Conservation (phyloP, 352 stramenopile genomes). For the Achlya hypogyna region DNA sequence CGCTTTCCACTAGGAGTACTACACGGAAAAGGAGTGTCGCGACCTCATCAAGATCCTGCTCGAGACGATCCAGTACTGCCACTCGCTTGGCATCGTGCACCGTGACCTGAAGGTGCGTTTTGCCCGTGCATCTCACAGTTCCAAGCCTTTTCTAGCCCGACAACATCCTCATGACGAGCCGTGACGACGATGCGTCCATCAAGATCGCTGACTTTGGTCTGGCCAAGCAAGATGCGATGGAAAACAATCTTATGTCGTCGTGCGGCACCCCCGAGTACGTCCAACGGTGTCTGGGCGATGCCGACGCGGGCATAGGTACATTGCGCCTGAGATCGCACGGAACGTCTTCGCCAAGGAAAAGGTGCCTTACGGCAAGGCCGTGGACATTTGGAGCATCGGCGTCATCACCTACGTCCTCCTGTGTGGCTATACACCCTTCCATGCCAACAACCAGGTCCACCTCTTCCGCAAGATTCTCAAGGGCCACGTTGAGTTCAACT, state of each 20-base stretch:
- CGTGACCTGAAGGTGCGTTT: conserved; percentile 40
- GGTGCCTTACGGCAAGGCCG: conserved; percentile 63
- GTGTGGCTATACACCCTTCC: conserved; percentile 69
- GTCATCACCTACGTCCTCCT: conserved; percentile 88
- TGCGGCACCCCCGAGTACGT: conserved; percentile 77
- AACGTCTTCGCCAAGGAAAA: conserved; percentile 22
- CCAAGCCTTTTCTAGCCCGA: conserved; percentile 43
- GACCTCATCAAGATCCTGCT: conserved; percentile 79
- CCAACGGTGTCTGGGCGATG: conserved; percentile 45
- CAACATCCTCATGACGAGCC: conserved; percentile 76
- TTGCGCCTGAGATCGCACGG: conserved; percentile 77
- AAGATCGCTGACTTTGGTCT: conserved; percentile 91
- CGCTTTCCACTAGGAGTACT: conserved; percentile 36
- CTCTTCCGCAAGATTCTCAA: conserved; percentile 86
- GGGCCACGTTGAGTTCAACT: conserved; percentile 78
- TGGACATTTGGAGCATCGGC: conserved; percentile 81
- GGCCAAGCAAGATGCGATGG: conserved; percentile 65
- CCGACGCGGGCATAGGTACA: conserved; percentile 29
- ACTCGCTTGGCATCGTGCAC: conserved; percentile 77
- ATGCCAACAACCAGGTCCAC: conserved; percentile 91
- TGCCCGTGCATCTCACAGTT: background rate
- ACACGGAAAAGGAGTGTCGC: conserved; percentile 82
- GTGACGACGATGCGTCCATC: conserved; percentile 79
- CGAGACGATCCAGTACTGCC: conserved; percentile 78
- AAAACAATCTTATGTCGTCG: conserved; percentile 53